Conservation (phyloP, 2,329 filamentous ascomycete species). For the Didymella arachidicola region DNA sequence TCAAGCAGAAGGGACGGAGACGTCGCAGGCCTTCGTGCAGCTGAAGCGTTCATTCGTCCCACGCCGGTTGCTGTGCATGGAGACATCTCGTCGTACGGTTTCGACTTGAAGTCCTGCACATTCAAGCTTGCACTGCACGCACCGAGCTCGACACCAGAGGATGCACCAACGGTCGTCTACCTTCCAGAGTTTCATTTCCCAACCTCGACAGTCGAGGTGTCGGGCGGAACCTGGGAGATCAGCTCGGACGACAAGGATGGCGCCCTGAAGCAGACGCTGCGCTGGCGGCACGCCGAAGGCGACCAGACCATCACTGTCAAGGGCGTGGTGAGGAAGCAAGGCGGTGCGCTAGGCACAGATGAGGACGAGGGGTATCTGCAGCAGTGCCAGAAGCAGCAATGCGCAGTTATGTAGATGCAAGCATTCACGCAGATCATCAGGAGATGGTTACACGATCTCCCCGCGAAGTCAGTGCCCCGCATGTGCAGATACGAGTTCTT, state of each 20-base stretch:
- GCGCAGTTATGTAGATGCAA: constrained; percentile 53
- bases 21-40: constrained; percentile 76
- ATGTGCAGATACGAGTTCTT: constrained; percentile 6
- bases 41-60: constrained; percentile 91
- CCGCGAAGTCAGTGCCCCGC: constrained; percentile 3
- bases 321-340: constrained; percentile 71
- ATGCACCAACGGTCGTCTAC: constrained; percentile 80
- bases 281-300: constrained; percentile 93
- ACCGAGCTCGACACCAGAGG: constrained; percentile 65
- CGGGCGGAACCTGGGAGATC: constrained; percentile 90
- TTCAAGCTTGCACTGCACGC: constrained; percentile 78
- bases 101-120: constrained; percentile 79
- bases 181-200: constrained; percentile 95
- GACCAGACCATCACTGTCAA: constrained; percentile 80
- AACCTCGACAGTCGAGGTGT: constrained; percentile 75
- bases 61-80: constrained; percentile 80
- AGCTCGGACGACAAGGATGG: constrained; percentile 74
- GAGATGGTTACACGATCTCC: constrained; percentile 16
- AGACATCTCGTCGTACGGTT: constrained; percentile 73
- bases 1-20: constrained; percentile 36
- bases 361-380: constrained; percentile 84
- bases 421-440: constrained; percentile 9
- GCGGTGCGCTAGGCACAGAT: constrained; percentile 59
- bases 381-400: constrained; percentile 57
- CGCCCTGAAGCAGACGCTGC: constrained; percentile 75